phyloP scores from a whole-genome alignment of 495 filamentous ascomycete species.

The Tuber indicum region DNA sequence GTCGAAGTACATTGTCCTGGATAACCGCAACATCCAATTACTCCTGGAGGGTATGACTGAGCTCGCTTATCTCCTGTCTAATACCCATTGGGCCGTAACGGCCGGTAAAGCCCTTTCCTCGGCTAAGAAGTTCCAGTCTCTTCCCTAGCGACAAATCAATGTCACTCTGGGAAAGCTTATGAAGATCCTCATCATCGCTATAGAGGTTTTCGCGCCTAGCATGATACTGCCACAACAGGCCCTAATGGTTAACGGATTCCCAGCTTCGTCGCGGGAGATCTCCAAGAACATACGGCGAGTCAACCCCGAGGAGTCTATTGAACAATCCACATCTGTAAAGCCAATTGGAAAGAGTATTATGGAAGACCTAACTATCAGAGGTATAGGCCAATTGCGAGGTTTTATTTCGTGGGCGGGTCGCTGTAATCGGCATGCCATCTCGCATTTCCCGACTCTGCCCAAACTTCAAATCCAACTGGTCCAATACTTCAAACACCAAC shows the following conservation, averaged over 20 bases:
- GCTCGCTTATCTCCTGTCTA: constrained; percentile 43
- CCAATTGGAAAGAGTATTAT: constrained; percentile 95
- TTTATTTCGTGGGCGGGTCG: constrained; percentile 71
- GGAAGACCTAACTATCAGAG: constrained; percentile 83
- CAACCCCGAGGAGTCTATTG: constrained; percentile 73
- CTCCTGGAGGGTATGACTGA: constrained; percentile 74
- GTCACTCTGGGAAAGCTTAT: too few relatives aligned
- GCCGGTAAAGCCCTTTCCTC: constrained; percentile 56
- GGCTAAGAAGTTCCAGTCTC: constrained; percentile 80
- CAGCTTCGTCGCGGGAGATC: constrained; percentile 70
- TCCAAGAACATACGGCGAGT: constrained; percentile 75
- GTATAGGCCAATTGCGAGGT: constrained; percentile 79
- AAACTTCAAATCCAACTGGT: constrained; percentile 64
- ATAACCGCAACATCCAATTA: constrained; percentile 89
- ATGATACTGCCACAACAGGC: constrained; percentile 89
- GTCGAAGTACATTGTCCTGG: constrained; percentile 83
- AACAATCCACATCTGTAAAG: constrained; percentile 75
- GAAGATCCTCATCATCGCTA: constrained; percentile 78
- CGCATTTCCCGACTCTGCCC: constrained; percentile 59
- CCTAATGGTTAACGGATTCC: constrained; percentile 65
- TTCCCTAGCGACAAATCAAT: constrained; percentile 67
- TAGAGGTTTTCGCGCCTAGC: constrained; percentile 70
- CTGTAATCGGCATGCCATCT: constrained; percentile 68
- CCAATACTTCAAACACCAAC: constrained; percentile 68
- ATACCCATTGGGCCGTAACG: constrained; percentile 36